Conservation (phyloP, 768 basidiomycete genomes). For the Cystobasidium ongulense region DNA sequence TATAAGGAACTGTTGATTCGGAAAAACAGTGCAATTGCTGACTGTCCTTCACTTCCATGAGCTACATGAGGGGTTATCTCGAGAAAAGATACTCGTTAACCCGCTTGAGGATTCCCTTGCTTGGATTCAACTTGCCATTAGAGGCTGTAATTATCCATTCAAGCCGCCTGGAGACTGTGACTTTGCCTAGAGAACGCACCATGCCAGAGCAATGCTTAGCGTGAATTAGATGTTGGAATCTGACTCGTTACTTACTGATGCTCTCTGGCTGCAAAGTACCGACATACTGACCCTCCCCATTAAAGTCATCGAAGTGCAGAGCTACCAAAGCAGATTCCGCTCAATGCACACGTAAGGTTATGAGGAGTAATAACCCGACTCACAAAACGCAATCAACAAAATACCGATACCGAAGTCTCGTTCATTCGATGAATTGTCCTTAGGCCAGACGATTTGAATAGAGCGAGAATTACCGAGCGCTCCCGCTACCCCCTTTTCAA, state of each 20-base stretch:
- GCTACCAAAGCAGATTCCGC: not conserved
- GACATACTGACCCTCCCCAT: not conserved
- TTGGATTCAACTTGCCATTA: slow-evolving; percentile 63
- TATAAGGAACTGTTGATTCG: no score
- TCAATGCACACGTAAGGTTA: not conserved
- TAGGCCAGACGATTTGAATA: not conserved
- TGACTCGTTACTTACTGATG: not conserved
- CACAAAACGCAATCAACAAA: not conserved
- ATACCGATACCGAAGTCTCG: slow-evolving; percentile 6
- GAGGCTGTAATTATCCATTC: slow-evolving; percentile 71
- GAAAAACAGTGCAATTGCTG: no score
- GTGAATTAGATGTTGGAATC: not conserved
- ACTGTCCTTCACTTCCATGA: no score
- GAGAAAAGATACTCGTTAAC: slow-evolving; percentile 64
- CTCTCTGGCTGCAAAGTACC: not conserved
- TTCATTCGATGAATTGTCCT: not conserved
- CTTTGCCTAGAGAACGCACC: slow-evolving; percentile 49
- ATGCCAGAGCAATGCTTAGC: not conserved
- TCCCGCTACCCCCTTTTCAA: not conserved
- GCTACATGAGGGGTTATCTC: not conserved
- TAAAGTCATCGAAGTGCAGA: not conserved
- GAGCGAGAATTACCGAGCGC: not conserved
- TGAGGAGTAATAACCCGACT: no score
- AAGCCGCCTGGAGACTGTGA: slow-evolving; percentile 60
- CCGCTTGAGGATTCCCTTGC: slow-evolving; percentile 67